phyloP scores from a whole-genome alignment of 495 filamentous ascomycete species.

The Opeltia flavorubescens region DNA sequence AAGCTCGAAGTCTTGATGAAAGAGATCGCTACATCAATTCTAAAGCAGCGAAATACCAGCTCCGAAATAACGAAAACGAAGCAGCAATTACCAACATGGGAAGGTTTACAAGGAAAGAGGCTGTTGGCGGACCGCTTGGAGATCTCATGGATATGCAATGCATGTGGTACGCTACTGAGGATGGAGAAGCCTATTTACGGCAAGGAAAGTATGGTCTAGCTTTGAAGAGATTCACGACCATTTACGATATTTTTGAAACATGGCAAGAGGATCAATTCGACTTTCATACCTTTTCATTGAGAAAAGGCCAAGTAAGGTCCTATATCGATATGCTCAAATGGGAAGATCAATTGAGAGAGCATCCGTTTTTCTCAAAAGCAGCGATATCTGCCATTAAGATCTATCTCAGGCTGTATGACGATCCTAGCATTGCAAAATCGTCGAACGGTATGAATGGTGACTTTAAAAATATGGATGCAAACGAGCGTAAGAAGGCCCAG shows the following conservation, averaged over 20 bases:
- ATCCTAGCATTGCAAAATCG: slow-evolving; percentile 47
- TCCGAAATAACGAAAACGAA: slow-evolving; percentile 83
- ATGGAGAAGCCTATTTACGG: slow-evolving; percentile 78
- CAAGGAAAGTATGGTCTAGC: slow-evolving; percentile 73
- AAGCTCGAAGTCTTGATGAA: slow-evolving; percentile 68
- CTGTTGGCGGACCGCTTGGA: slow-evolving; percentile 70
- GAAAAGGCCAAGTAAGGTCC: slow-evolving; percentile 87
- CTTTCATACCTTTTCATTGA: slow-evolving; percentile 91
- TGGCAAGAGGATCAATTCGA: slow-evolving; percentile 99
- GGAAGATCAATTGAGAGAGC: slow-evolving; percentile 81
- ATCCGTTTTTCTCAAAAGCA: slow-evolving; percentile 85
- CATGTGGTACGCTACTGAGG: slow-evolving; percentile 92
- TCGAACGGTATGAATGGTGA: slow-evolving; percentile 41
- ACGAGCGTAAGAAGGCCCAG: slow-evolving; percentile 77
- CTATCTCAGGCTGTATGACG: slow-evolving; percentile 69
- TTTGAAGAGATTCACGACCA: slow-evolving; percentile 74
- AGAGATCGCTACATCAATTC: slow-evolving; percentile 96
- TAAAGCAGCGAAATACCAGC: slow-evolving; percentile 92
- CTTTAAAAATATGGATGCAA: slow-evolving; percentile 41
- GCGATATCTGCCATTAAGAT: slow-evolving; percentile 69
- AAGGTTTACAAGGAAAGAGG: slow-evolving; percentile 86
- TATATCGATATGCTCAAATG: slow-evolving; percentile 94
- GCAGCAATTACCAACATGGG: slow-evolving; percentile 77
- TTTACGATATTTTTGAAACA: slow-evolving; percentile 85
- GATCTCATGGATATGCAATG: slow-evolving; percentile 98